Conservation (phyloP, 495 filamentous ascomycete species). For the Penicillium fimorum region DNA sequence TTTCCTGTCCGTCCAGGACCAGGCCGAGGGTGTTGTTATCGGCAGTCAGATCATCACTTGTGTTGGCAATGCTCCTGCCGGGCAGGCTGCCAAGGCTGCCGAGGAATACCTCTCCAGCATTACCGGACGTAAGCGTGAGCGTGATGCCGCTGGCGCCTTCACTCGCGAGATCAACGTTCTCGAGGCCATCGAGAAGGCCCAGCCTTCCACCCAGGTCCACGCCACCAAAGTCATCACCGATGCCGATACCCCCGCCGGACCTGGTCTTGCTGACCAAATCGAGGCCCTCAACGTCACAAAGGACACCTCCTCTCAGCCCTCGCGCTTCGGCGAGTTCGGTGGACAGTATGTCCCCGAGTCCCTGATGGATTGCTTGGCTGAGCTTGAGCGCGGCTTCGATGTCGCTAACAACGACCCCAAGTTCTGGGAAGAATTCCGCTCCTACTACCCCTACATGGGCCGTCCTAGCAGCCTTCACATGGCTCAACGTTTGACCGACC, state of each 20-base stretch:
- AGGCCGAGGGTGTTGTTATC: slow-evolving; percentile 96
- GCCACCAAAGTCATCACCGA: slow-evolving; percentile 61
- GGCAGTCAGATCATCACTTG: slow-evolving; percentile 89
- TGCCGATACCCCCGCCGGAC: slow-evolving; percentile 52
- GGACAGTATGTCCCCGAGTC: slow-evolving; percentile 99
- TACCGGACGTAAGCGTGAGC: slow-evolving; percentile 57
- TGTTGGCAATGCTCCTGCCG: slow-evolving; percentile 66
- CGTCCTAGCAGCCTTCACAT: slow-evolving; percentile 88
- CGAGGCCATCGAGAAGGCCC: slow-evolving; percentile 61
- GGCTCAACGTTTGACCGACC: slow-evolving; percentile 81
- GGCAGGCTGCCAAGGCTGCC: slow-evolving; percentile 69
- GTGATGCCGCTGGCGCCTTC: slow-evolving; percentile 37
- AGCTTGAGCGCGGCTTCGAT: slow-evolving; percentile 92
- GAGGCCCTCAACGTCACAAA: slow-evolving; percentile 63
- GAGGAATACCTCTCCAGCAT: slow-evolving; percentile 84
- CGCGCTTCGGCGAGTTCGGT: slow-evolving; percentile 93
- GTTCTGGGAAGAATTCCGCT: slow-evolving; percentile 97
- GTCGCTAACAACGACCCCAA: slow-evolving; percentile 75
- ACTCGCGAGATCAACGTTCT: slow-evolving; percentile 43
- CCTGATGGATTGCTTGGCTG: slow-evolving; percentile 90
- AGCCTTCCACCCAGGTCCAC: slow-evolving; percentile 28
- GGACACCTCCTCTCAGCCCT: slow-evolving; percentile 59
- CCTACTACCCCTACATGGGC: slow-evolving; percentile 97
- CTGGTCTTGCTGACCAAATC: slow-evolving; percentile 69
- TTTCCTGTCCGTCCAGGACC: slow-evolving; percentile 76